phyloP scores from a whole-genome alignment of 768 basidiomycete genomes.

The Lactarius deliciosus region DNA sequence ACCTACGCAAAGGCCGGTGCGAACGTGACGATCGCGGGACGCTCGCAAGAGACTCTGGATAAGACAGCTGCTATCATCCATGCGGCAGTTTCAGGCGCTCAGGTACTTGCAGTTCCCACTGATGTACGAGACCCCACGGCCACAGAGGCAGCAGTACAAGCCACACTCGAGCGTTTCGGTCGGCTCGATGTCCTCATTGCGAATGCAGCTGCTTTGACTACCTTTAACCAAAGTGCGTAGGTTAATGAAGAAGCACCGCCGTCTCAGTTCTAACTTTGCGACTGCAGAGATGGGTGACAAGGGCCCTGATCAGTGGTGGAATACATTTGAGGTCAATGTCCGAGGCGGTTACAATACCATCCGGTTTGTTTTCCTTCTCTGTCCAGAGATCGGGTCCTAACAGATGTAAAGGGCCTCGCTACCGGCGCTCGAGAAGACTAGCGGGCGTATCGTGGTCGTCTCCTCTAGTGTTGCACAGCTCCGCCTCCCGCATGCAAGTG shows the following conservation, averaged over 20 bases:
- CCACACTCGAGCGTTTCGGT: too few species aligned
- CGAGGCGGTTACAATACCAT: constrained; percentile 22
- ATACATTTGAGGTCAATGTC: too few species aligned
- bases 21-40: too few species aligned
- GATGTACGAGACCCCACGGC: not conserved
- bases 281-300: constrained; percentile 27
- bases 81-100: too few species aligned
- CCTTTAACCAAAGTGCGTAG: not conserved
- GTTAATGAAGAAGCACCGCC: not conserved
- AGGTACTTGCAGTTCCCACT: too few species aligned
- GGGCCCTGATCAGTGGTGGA: constrained; percentile 13
- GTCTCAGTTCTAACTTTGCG: not conserved
- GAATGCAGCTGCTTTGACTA: too few species aligned
- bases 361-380: constrained; percentile 20
- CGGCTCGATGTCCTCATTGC: too few species aligned
- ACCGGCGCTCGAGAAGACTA: constrained; percentile 4
- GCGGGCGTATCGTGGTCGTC: too few species aligned
- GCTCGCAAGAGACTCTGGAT: too few species aligned
- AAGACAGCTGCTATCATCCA: constrained; percentile 17
- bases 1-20: too few species aligned
- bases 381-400: not conserved
- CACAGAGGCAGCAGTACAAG: not conserved
- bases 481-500: too few species aligned
- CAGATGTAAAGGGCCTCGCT: constrained; percentile 2
- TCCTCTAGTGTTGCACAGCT: too few species aligned